Evolutionary conservation across 2,329 filamentous ascomycete species (phyloP), one percentile per base, ranked within the genome.

Genomic region (Hypoxylon sp.): DNA sequence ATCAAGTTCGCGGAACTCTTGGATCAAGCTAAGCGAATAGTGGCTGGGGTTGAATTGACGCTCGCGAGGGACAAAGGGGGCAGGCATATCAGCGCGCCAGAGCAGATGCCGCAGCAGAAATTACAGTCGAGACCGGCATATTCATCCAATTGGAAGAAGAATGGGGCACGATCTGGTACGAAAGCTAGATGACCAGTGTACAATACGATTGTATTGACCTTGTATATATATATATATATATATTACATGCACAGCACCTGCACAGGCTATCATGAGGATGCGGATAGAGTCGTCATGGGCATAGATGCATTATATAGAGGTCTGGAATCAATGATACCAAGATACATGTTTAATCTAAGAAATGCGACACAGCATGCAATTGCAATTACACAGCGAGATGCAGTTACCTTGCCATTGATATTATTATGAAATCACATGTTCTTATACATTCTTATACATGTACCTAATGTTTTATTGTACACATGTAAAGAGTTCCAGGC

Each of bases 1-100:
- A 56, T 62, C 29, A 69, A 70, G 48, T 76, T 75, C 48, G 51
- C 54, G 17, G 72, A 75, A 11, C 39, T 78, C 5, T 5, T 75
- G 3, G 56, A 67, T 56, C 31, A 61, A 31, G 63, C 57, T 7
- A 74, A 73, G 42, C 3, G 7, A 27, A 69, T 77, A 24, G 32
- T 76, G 27, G 31, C 42, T 7, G 13, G 2, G 6, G 39, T 65
- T 17, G 71, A 74, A 55, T 11, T 44, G 6, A 3, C 55, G 8
- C 71, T 76, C 11, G 58, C 35, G 21, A 29, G 64, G 24, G 65
- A 67, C 47, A 48, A 66, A n/a, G 4, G 54, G 24, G 68, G 71
- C 11, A 48, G 4, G 13, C 58, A 52, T 47, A 57, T 71, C 8
- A 31, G 31, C 11, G 2, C 7, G 6, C 42, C 2, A 5, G 10